Evolutionary conservation across 495 filamentous ascomycete species (phyloP).

Genomic region (Penicillium arizonense): DNA sequence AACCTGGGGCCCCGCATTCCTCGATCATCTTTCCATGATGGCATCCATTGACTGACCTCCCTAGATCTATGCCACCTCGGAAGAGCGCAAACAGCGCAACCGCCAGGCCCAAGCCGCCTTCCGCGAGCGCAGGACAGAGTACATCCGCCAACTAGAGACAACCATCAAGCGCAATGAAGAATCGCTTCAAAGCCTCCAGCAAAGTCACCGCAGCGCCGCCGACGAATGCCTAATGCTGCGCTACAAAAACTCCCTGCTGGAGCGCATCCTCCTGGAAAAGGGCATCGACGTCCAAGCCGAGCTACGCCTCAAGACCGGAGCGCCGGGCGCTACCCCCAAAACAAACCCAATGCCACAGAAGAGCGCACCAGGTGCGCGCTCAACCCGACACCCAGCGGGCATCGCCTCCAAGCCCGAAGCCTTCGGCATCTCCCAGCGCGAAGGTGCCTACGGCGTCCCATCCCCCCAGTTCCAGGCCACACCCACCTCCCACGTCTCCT

Average conservation of each 20-base stretch:
- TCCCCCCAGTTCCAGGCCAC: slow-evolving; percentile 71
- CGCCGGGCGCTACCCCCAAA: slow-evolving; percentile 62
- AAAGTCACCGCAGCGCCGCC: slow-evolving; percentile 89
- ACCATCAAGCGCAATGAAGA: slow-evolving; percentile 98
- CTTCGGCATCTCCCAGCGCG: slow-evolving; percentile 53
- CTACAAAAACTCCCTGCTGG: slow-evolving; percentile 96
- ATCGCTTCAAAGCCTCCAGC: slow-evolving; percentile 83
- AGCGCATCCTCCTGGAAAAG: slow-evolving; percentile 94
- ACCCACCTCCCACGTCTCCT: slow-evolving; percentile 77
- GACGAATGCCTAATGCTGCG: slow-evolving; percentile 98
- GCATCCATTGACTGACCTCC: slow-evolving; percentile 15
- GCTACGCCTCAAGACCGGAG: slow-evolving; percentile 79
- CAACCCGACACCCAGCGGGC: slow-evolving; percentile 66
- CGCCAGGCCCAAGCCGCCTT: slow-evolving; percentile 97
- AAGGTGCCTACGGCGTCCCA: slow-evolving; percentile 46
- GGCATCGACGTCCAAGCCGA: slow-evolving; percentile 98
- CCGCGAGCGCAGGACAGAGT: slow-evolving; percentile 93
- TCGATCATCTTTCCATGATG: slow-evolving; percentile 16
- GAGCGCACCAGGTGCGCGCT: slow-evolving; percentile 17
- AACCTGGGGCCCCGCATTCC: slow-evolving; percentile 37
- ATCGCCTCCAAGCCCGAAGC: slow-evolving; percentile 71
- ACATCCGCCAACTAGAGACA: slow-evolving; percentile 97
- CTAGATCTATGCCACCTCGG: slow-evolving; percentile 96
- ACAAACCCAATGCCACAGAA: slow-evolving; percentile 47
- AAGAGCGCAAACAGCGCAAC: slow-evolving; percentile 97